Base-by-base conservation (phyloP, 2,329 filamentous ascomycete species). In the Ascochyta viciae-villosae region DNA sequence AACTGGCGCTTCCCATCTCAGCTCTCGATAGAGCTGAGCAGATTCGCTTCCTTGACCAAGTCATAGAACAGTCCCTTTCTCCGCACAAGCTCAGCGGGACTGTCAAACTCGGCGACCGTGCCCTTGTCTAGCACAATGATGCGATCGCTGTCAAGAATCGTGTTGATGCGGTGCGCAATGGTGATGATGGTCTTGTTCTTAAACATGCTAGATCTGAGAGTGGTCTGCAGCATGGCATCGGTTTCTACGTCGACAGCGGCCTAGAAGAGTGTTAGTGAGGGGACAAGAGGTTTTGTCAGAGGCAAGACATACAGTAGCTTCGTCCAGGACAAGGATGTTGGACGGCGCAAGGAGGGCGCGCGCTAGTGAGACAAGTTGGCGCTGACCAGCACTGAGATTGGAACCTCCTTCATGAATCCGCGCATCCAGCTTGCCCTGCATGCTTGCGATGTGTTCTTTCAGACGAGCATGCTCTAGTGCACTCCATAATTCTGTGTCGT, bases 121-220 rank as follows among this genome's bases (percentile, higher is more conserved):
- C 95, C 95, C 76, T 90, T 89, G 73, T 98, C 92, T 6, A 99
- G 85, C 45, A 99, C 95, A 33, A 99, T 88, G 60, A 99, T 95
- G 46, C 93, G 87, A 78, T 99, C 94, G 58, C 84, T 87, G 70
- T 89, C 87, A 13, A 99, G 84, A 68, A 99, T 98, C 10, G 95
- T 99, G 80, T 98, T 98, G 80, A 99, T 96, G 51, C 95, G 89
- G 80, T 99, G 95, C 24, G 95, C 95, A 70, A 99, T 96, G 1
- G 95, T 99, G 76, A 99, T 96, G 76, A 99, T 98, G 34, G 95
- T 99, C 50, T 92, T 87, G 77, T 97, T 92, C 59, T 88, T 84
- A 79, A 99, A 99, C 74, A 87, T 82, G 66, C 77, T 83, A 70
- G 83, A 86, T 53, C 86, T 82, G 43, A 89, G 74, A 19, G 86